Evolutionary conservation across 2,329 filamentous ascomycete genomes (phyloP), one percentile per base, ranked within the genome.

Genomic region (Ambrosiella xylebori): DNA sequence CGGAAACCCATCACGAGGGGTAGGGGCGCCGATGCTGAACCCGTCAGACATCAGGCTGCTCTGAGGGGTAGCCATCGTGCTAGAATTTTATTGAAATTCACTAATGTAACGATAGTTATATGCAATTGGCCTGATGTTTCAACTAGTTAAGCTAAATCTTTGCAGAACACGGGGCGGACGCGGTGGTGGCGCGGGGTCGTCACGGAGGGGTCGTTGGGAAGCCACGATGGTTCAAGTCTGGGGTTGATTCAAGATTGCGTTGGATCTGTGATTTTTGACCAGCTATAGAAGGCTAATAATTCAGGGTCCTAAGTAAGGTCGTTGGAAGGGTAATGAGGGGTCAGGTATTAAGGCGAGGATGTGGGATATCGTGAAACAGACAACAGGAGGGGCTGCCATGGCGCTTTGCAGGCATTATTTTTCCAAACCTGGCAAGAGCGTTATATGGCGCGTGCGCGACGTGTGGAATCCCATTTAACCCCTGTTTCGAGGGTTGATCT

Each of bases 11-110:
- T 71, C 70, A 61, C 71, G 71, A 55, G 74, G 74, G 49, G 76
- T 74, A 57, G 68, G 65, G 44, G 68, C 68, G 52, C 69, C 65
- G 62, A 71, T 69, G 50, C 72, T 74, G 54, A 71, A 70, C 59
- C 71, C 75, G 64, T 81, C 78, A 61, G 79, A 81, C 76, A 80
- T 80, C 64, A 74, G 68, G 64, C 54, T 60, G 38, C 54, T 56
- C 54, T 60, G 54, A 7, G 59, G 59, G 9, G 59, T 60, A 49
- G 59, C 52, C 59, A 60, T 60, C 51, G 37, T 49, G 51, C 19
- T 15, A 5, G 44, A 47, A 2, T 47, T n/a, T 13, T 13, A 17
- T 13, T 47, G 44, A 8, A n/a, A n/a, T 13, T 15, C 8, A 15
- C n/a, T 13, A 47, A 11, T 47, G 11, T 27, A 27, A 5, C 27